These are phyloP conservation scores for Pulveroboletus frians DNA, from an alignment of 768 basidiomycete genomes.

Conservation along the genomic window DNA sequence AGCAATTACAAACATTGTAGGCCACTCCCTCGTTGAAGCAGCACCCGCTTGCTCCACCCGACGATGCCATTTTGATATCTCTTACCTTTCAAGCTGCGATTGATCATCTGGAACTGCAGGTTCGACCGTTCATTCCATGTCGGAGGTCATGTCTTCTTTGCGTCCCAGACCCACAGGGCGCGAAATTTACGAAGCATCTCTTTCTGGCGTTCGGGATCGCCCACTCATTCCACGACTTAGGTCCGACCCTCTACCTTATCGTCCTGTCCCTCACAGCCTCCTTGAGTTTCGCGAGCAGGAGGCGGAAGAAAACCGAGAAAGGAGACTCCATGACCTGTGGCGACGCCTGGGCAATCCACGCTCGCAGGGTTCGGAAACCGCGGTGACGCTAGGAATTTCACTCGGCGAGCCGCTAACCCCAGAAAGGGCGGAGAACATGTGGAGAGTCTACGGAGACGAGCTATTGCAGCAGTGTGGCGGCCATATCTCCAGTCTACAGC, in stretches of 20 bases:
- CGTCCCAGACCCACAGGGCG: constrained; percentile 37
- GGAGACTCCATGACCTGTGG: constrained; percentile 61
- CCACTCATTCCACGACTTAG: constrained; percentile 56
- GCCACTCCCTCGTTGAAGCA: constrained; percentile 16
- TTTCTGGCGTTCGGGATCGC: constrained; percentile 49
- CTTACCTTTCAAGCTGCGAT: constrained; percentile 8
- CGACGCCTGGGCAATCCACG: constrained; percentile 42
- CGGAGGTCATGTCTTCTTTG: constrained; percentile 18
- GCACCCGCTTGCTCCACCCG: constrained; percentile 9
- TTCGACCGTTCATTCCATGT: constrained; percentile 24
- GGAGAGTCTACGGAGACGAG: constrained; percentile 74
- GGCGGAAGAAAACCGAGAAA: constrained; percentile 56
- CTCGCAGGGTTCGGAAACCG: constrained; percentile 21
- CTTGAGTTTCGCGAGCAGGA: constrained; percentile 61
- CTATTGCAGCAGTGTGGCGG: constrained; percentile 53
- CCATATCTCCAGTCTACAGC: constrained; percentile 36
- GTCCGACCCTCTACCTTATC: constrained; percentile 44
- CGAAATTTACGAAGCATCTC: constrained; percentile 48
- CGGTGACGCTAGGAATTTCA: constrained; percentile 13
- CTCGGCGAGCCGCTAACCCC: constrained; percentile 34
- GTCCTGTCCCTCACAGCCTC: constrained; percentile 45
- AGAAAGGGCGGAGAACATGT: constrained; percentile 56
- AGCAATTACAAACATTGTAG: constrained; percentile 31
- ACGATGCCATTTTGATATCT: constrained; percentile 29
- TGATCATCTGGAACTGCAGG: constrained; percentile 15